phyloP scores from a whole-genome alignment of 352 stramenopile species.

The Phytophthora quininea region DNA sequence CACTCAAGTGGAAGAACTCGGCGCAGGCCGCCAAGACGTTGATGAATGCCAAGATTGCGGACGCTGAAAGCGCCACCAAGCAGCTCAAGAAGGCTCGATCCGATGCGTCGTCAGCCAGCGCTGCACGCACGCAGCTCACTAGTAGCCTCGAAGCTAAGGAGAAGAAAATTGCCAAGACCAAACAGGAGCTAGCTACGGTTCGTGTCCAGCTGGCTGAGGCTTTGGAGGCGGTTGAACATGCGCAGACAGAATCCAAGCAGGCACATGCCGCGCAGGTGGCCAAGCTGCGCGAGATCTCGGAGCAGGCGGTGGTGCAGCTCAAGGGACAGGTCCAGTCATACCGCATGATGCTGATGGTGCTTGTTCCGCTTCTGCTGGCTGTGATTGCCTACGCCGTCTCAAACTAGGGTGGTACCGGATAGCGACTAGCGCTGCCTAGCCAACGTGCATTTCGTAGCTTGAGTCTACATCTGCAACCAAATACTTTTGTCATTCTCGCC shows the following conservation, averaged over 20 bases:
- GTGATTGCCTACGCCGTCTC: constrained; percentile 57
- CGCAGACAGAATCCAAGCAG: constrained; percentile 41
- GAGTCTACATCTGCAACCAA: not conserved
- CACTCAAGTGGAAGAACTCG: constrained; percentile 78
- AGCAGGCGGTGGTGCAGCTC: constrained; percentile 31
- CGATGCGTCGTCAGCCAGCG: constrained; percentile 52
- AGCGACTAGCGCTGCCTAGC: not conserved
- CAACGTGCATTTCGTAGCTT: not conserved
- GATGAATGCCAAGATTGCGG: constrained; percentile 68
- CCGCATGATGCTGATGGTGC: constrained; percentile 54
- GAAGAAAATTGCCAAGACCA: constrained; percentile 71
- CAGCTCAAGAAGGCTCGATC: constrained; percentile 58
- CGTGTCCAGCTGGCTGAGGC: constrained; percentile 45
- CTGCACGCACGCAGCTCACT: constrained; percentile 52
- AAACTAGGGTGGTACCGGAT: constrained; percentile 32
- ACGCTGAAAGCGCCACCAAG: constrained; percentile 71
- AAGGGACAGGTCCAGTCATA: constrained; percentile 61
- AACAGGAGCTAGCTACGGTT: constrained; percentile 54
- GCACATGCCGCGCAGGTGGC: constrained; percentile 44
- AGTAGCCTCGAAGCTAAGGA: constrained; percentile 71
- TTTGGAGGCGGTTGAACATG: constrained; percentile 24
- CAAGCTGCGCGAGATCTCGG: constrained; percentile 44
- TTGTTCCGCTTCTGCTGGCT: constrained; percentile 62
- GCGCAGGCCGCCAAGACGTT: constrained; percentile 62
- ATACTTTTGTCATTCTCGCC: not conserved